Base-by-base conservation (phyloP, 1,284 basidiomycete genomes). In the Neotropicomus parvogracilis region DNA sequence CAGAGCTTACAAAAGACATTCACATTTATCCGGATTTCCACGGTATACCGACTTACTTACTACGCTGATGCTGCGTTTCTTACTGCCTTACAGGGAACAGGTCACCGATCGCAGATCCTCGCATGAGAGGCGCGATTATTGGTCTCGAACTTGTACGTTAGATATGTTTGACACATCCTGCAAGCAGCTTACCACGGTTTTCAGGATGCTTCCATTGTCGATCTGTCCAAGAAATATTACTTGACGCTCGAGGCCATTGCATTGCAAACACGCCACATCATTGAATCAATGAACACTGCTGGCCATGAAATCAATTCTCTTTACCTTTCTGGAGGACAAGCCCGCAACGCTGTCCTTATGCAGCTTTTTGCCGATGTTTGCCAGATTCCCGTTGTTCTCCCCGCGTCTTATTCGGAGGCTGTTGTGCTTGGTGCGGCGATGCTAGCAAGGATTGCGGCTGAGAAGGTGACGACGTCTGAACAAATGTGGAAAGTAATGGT, bases 11-110 rank as follows among this genome's bases (percentile, higher is more conserved):
- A 9, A 91, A 88, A 59, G 85, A 97, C 65, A 71, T 95, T 46
- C 91, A 97, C 64, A 80, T 98, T 64, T 99, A 98, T 69, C 95
- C 95, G 1, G 95, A 99, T 66, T 78, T 97, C 54, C 88, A 90
- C 61, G 88, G 86, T 84, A 59, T 17, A 60, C 3, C 20, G 35
- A 19, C 38, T 49, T 29, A 37, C 38, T 49, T 29, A 37, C 2
- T 19, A 14, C 37, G 6, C 40, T 14, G 5, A 38, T 28, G 5
- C 31, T 8, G 29, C 13, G 26, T 31, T 43, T 40, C 48, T 46
- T 20, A 53, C 38, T 9, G 14, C 26, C 19, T 39, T 52, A 32
- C 54, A 89, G 92, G 94, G 28, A 99, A 99, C 70, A 82, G 95
- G 52, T 97, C 95, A 0, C 97, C 95, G 0, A 83, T 99, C 40